These are phyloP conservation scores for Coemansia nantahalensis DNA, from an alignment of 192 early-diverging fungal genomes.

Conservation along the genomic window DNA sequence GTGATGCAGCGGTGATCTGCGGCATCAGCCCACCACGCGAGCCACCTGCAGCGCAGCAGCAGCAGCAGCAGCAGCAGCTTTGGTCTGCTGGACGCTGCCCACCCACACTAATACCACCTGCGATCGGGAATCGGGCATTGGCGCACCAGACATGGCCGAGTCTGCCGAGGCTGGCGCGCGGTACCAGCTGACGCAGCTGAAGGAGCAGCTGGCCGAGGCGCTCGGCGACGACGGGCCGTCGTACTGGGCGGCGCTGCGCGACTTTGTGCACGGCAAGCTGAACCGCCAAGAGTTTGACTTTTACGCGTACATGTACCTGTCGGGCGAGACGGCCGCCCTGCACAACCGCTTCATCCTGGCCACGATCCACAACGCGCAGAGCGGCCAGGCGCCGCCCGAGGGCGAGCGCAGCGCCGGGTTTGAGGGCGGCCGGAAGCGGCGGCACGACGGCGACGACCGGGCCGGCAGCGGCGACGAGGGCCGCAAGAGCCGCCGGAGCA, in stretches of 20 bases:
- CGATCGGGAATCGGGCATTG: background rate
- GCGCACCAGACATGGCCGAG: too few species aligned
- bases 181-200: constrained; percentile 56
- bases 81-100: too few species aligned
- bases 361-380: constrained; percentile 75
- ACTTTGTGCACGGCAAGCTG: constrained; percentile 73
- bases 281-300: constrained; percentile 79
- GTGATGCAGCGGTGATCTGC: too few species aligned
- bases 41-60: too few species aligned
- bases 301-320: constrained; percentile 67
- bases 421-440: constrained; percentile 43
- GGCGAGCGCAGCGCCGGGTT: constrained; percentile 58
- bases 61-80: too few species aligned
- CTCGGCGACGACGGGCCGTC: constrained; percentile 71
- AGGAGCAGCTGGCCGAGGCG: constrained; percentile 70
- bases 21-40: too few species aligned
- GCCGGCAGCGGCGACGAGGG: constrained; percentile 9
- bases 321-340: constrained; percentile 53
- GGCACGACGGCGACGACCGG: constrained; percentile 21
- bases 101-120: too few species aligned
- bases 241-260: constrained; percentile 71
- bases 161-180: constrained; percentile 39
- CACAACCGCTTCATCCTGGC: constrained; percentile 78
- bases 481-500: constrained; percentile 52
- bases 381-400: constrained; percentile 61